A percentile compares a stretch with the other conserved stretches of the same genome.
Evolutionary conservation across 495 filamentous ascomycete genomes (phyloP).

Genomic region (Tuber umbilicatum): DNA sequence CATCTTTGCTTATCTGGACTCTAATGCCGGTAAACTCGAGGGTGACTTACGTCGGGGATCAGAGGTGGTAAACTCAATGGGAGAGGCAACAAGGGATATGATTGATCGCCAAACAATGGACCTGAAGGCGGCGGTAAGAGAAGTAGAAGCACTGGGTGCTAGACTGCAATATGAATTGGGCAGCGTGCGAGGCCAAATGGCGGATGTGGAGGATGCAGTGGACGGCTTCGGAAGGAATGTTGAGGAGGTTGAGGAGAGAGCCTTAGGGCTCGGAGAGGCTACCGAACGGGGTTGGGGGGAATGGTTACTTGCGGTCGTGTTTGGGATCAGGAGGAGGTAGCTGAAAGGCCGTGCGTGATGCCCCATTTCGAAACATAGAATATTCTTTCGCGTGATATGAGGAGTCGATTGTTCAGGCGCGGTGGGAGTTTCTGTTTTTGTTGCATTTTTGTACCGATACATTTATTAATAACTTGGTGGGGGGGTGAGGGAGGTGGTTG

Average conservation of each 20-base stretch:
- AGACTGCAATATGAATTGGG: conserved; percentile 93
- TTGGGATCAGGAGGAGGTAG: conserved; percentile 26
- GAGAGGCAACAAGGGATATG: conserved; percentile 59
- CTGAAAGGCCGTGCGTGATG: not conserved
- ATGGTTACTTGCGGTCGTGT: conserved; percentile 47
- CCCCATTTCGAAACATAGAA: not conserved
- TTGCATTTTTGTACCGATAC: not conserved
- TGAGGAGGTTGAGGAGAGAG: conserved; percentile 64
- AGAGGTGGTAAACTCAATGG: conserved; percentile 58
- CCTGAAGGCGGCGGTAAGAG: conserved; percentile 67
- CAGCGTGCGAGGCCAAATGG: conserved; percentile 69
- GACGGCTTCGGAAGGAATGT: conserved; percentile 76
- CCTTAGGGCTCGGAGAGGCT: conserved; percentile 57
- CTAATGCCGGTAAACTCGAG: conserved; percentile 61
- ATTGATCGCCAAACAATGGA: conserved; percentile 59
- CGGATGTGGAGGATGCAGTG: conserved; percentile 81
- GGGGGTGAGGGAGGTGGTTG: not conserved
- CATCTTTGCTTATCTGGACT: conserved; percentile 55
- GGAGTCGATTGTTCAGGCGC: not conserved
- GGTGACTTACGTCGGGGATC: conserved; percentile 60
- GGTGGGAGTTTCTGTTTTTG: not conserved
- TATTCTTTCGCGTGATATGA: not conserved
- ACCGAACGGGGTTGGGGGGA: conserved; percentile 56
- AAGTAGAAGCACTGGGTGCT: conserved; percentile 73
- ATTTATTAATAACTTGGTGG: not conserved